Percentiles rank a stretch among this genome's conserved stretches.
phyloP scores from a whole-genome alignment of 345 rosid species.

The Arabidopsis suecica region DNA sequence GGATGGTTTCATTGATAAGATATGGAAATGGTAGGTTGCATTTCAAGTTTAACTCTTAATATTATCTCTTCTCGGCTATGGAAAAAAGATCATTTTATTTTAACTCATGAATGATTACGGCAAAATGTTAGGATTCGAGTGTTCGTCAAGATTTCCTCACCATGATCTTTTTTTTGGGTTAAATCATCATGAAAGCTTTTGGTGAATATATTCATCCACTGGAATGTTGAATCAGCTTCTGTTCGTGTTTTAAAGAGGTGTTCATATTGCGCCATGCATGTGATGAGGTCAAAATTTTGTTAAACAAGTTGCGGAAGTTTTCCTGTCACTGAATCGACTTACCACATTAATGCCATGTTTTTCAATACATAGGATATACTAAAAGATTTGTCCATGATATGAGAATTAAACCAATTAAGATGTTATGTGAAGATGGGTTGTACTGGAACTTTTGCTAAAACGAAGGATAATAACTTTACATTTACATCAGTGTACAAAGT shows the following conservation, averaged over 20 bases:
- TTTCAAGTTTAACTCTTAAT: neutral
- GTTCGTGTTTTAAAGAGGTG: neutral
- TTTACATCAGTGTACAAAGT: too few relatives aligned
- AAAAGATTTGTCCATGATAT: too few relatives aligned
- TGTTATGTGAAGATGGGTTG: too few relatives aligned
- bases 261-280: neutral
- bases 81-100: too few relatives aligned
- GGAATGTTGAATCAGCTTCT: neutral
- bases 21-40: too few relatives aligned
- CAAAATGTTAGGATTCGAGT: neutral
- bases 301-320: too few relatives aligned
- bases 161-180: too few relatives aligned
- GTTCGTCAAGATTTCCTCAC: neutral
- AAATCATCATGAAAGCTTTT: neutral
- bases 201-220: neutral
- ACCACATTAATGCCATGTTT: too few relatives aligned
- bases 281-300: too few relatives aligned
- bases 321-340: too few relatives aligned
- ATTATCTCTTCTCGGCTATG: neutral
- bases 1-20: too few relatives aligned
- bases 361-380: neutral
- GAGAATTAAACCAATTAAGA: neutral
- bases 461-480: neutral
- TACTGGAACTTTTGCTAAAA: too few relatives aligned
- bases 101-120: neutral